A percentile compares a stretch with the other conserved stretches of the same genome.
Conservation (phyloP, 192 early-diverging fungal genomes). For the Linnemannia zychae region DNA sequence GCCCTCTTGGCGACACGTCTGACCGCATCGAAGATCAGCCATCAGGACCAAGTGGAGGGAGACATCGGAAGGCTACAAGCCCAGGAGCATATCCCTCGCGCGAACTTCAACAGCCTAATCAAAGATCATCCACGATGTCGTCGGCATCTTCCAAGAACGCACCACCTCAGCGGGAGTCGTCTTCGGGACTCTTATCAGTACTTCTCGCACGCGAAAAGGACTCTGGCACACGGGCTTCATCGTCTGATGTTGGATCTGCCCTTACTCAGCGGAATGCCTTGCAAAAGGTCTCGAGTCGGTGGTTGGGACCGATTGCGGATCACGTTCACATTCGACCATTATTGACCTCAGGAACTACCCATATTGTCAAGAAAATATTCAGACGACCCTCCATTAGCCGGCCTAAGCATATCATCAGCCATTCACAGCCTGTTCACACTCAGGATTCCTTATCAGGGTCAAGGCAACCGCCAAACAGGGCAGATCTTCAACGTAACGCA, state of each 20-base stretch:
- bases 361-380: conserved; percentile 51
- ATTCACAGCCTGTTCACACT: conserved; percentile 10
- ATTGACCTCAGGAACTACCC: conserved; percentile 36
- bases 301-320: conserved; percentile 42
- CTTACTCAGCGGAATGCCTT: conserved; percentile 9
- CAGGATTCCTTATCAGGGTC: not conserved
- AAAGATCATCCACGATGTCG: not conserved
- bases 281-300: conserved; percentile 27
- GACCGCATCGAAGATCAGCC: not conserved
- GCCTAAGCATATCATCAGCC: conserved; percentile 23
- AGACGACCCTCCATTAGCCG: conserved; percentile 31
- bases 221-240: not conserved
- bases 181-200: conserved; percentile 24
- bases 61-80: conserved; percentile 19
- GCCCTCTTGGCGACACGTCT: not conserved
- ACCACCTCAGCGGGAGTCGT: not conserved
- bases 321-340: conserved; percentile 46
- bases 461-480: conserved; percentile 3
- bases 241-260: not conserved
- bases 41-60: not conserved
- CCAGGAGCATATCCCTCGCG: not conserved
- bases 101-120: not conserved
- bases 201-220: conserved; percentile 38
- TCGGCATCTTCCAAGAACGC: not conserved
- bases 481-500: not conserved